Conservation (phyloP, 352 stramenopile genomes). For the Phytophthora lateralis region DNA sequence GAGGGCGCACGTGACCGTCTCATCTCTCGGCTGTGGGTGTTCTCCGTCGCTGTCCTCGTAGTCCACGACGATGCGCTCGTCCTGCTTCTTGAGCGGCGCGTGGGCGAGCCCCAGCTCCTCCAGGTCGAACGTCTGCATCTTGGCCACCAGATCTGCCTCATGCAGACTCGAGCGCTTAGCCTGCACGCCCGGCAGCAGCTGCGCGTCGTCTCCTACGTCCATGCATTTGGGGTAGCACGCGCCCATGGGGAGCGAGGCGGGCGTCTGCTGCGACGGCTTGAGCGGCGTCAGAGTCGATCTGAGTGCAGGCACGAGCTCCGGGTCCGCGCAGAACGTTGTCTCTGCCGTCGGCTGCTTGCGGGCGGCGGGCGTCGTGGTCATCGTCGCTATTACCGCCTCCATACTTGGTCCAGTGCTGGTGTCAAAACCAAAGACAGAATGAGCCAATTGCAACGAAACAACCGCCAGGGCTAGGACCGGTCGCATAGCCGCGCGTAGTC, state of each 20-base stretch:
- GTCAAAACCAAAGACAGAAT: no score
- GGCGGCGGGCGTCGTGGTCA: neutral
- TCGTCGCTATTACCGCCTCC: constrained; percentile 1
- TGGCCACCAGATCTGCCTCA: constrained; percentile 9
- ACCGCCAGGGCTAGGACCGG: neutral
- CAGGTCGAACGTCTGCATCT: constrained; percentile 47
- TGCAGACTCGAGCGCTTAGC: constrained; percentile 10
- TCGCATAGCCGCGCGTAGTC: constrained; percentile 8
- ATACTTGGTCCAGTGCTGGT: no score
- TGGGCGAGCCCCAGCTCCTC: constrained; percentile 48
- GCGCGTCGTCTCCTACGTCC: constrained; percentile 23
- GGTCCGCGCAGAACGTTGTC: constrained; percentile 15
- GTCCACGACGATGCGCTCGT: constrained; percentile 62
- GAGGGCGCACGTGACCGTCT: constrained; percentile 40
- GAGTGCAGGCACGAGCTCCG: constrained; percentile 9
- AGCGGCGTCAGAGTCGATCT: neutral
- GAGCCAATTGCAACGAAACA: neutral
- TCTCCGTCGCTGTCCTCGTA: constrained; percentile 49
- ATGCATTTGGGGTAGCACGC: constrained; percentile 59
- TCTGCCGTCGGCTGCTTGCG: constrained; percentile 5
- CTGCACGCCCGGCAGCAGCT: constrained; percentile 4
- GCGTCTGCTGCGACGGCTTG: neutral
- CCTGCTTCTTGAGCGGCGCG: constrained; percentile 6
- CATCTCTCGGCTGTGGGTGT: constrained; percentile 9
- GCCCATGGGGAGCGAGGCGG: constrained; percentile 29